Evolutionary conservation across 2,329 filamentous ascomycete genomes (phyloP), one percentile per base, ranked within the genome.

Genomic region (Zelopaecilomyces penicillatus): DNA sequence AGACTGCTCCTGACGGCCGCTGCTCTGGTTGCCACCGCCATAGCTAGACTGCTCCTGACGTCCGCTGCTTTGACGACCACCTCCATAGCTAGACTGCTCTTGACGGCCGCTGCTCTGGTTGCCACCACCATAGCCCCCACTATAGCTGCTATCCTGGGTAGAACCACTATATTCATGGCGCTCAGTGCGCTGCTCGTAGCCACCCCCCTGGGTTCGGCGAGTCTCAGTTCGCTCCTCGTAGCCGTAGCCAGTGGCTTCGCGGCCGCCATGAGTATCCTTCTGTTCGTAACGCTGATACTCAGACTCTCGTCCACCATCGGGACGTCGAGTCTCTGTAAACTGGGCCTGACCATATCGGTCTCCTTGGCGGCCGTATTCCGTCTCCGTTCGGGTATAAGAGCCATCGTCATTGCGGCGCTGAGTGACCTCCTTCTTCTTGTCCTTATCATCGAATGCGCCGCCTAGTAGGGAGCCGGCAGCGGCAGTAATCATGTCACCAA

Each of bases 401-500:
- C 78, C 79, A 45, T 85, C 76, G 5, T 75, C 65, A 34, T 73
- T 71, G 37, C 78, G 73, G 31, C 71, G 70, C 46, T 75, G 66
- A 52, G 70, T 70, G 43, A 70, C 67, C 52, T 74, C 75, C 39
- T 65, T 69, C 55, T 79, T 71, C 45, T 73, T 78, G 38, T 80
- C 69, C 31, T 75, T 67, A 32, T 70, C 68, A 41, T 71, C 69
- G 42, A 84, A 76, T 10, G 74, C 74, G 9, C 75, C 75, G 8
- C 81, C 78, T 6, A 94, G 74, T 11, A 90, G 66, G 34, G 78
- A 79, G 32, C 76, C 75, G 30, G 85, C 83, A 31, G 41, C 33
- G 31, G 82, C 79, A 44, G 82, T 83, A 9, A 95, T 70, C 37
- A 95, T 67, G 27, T 83, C 82, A 30, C 85, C 83, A 1, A 88